Conservation (phyloP, 257 asterid genomes). For the Solanum virginianum region DNA sequence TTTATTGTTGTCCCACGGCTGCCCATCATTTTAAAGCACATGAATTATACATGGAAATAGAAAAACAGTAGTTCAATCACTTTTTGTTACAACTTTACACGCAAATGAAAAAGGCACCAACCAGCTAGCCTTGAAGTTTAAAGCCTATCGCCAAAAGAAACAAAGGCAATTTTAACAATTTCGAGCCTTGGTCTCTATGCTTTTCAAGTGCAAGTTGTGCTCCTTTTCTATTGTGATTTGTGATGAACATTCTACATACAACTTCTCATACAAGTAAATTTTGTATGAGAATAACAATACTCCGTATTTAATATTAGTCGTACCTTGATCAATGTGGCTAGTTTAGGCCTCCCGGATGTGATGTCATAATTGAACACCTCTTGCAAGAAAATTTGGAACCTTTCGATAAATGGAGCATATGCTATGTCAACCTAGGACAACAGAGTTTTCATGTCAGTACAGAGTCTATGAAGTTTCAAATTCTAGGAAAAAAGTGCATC, state of each 20-base stretch:
- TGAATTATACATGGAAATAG: no score
- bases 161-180: not conserved
- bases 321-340: constrained; percentile 46
- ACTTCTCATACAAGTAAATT: not conserved
- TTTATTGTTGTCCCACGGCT: not conserved
- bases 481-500: not conserved
- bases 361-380: constrained; percentile 35
- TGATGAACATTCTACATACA: not conserved
- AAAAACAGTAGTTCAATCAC: no score
- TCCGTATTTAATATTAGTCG: not conserved
- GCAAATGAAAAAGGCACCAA: not conserved
- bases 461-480: not conserved
- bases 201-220: not conserved
- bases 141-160: not conserved
- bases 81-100: no score
- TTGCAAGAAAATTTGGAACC: constrained; percentile 34
- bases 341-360: constrained; percentile 43
- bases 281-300: not conserved
- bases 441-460: not conserved
- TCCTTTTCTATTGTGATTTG: not conserved
- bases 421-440: constrained; percentile 38
- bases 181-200: not conserved
- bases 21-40: not conserved
- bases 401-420: constrained; percentile 50
- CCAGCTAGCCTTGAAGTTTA: not conserved